phyloP scores from a whole-genome alignment of 2,329 filamentous ascomycete species.

The Penicillium corylophilum region DNA sequence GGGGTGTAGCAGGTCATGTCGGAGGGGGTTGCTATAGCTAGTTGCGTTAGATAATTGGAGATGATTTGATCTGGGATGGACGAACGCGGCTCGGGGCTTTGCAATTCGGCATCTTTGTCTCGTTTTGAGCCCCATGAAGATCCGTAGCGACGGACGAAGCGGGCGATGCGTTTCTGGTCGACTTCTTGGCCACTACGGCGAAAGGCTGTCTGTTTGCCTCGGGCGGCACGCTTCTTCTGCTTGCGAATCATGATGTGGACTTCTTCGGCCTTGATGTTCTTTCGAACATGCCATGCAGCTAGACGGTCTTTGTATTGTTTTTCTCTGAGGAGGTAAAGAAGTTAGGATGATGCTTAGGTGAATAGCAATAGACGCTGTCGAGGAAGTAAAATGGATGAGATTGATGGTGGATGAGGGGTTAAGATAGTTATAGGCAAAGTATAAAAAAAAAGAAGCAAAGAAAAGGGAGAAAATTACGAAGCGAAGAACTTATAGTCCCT shows the following conservation, averaged over 20 bases:
- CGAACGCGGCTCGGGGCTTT: constrained; percentile 37
- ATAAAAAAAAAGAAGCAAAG: constrained; percentile 6
- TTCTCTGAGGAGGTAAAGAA: constrained; percentile 30
- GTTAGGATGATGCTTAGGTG: too few species aligned
- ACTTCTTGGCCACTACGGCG: constrained; percentile 35
- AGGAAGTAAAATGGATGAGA: neutral
- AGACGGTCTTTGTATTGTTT: constrained; percentile 43
- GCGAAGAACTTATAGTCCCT: constrained; percentile 37
- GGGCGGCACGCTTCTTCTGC: constrained; percentile 37
- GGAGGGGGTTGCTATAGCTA: constrained; percentile 32
- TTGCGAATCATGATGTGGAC: constrained; percentile 40
- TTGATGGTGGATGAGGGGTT: neutral
- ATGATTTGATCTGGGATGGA: neutral
- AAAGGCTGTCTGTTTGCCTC: constrained; percentile 39
- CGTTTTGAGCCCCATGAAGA: constrained; percentile 26
- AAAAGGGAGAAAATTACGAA: constrained; percentile 28
- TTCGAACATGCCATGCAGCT: constrained; percentile 38
- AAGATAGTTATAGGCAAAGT: neutral
- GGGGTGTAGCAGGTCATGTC: constrained; percentile 42
- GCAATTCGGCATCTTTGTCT: constrained; percentile 18
- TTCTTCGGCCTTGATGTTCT: constrained; percentile 41
- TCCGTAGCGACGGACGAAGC: constrained; percentile 35
- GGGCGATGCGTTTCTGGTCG: constrained; percentile 35
- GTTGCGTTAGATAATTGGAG: neutral
- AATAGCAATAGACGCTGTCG: neutral